Percentiles rank a stretch among this genome's conserved stretches.
phyloP scores from a whole-genome alignment of 176 grass and related monocot genomes.

The Elymus sibiricus region DNA sequence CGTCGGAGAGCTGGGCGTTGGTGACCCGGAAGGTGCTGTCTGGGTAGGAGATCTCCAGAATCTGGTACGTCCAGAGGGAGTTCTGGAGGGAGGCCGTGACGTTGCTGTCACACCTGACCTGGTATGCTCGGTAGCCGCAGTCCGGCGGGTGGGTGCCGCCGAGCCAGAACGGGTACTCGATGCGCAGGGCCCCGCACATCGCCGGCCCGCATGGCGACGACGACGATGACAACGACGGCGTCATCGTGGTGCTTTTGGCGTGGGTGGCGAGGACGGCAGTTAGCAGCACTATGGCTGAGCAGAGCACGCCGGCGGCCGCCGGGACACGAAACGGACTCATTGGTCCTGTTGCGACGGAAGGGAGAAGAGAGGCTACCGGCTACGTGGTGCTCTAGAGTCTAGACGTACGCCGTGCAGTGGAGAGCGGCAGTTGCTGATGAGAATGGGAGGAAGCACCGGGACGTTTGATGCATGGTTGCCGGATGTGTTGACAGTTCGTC shows the following conservation, averaged over 20 bases:
- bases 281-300: too few species aligned
- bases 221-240: background rate
- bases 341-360: too few species aligned
- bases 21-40: constrained; percentile 21
- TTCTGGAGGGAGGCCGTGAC: background rate
- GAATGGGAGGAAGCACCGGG: too few species aligned
- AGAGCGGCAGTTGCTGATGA: too few species aligned
- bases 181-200: constrained; percentile 14
- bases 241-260: background rate
- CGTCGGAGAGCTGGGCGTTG: background rate
- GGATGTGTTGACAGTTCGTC: too few species aligned
- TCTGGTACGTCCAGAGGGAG: background rate
- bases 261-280: background rate
- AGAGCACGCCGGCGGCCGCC: too few species aligned
- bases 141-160: background rate
- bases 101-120: constrained; percentile 6
- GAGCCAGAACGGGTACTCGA: constrained; percentile 59
- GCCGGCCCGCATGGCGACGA: background rate
- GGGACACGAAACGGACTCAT: too few species aligned
- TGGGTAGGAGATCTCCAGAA: constrained; percentile 19
- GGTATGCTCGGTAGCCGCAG: constrained; percentile 30
- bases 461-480: too few species aligned
- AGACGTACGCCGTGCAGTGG: too few species aligned
- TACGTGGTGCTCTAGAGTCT: too few species aligned
- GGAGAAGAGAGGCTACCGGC: too few species aligned